Base-by-base conservation (phyloP, 2,329 filamentous ascomycete species). In the Fusarium longipes region DNA sequence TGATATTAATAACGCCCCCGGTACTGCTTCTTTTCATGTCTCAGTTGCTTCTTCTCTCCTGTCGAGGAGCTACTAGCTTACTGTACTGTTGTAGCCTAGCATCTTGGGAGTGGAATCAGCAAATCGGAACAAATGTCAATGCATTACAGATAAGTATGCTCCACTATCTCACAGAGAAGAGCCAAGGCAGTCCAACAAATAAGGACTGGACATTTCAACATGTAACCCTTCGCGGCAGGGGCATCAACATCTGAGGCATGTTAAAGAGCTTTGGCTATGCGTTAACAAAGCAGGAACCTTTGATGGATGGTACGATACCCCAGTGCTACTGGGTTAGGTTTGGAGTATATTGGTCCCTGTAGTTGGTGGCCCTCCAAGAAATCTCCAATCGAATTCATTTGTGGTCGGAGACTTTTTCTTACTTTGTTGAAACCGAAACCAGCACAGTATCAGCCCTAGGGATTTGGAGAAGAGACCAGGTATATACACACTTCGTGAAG, bases 121-220 rank as follows among this genome's bases (percentile, higher is more conserved):
- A 57, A 57, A 63, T 63, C 36, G 58, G 58, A 56, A 42, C 55
- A 59, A 49, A 49, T 52, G 33, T 50, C 50, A 61, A 65, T 65
- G 61, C 58, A 54, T 55, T 65, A 53, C 39, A 53, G 43, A 58
- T 52, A n/a, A n/a, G n/a, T n/a, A 36, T 49, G 32, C 57, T 69
- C 71, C 71, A 74, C 71, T 54, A 43, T 58, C 45, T 44, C 58
- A 55, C 55, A 69, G 56, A 58, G 54, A 17, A 45, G 44, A 65
- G 45, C 53, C 57, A 53, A 63, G 67, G 51, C 44, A 43, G 47
- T 62, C 43, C 60, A 49, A 63, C 59, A 63, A 71, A 72, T 63
- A 42, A 50, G 57, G 58, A 47, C 50, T 57, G 50, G 57, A 36
- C 57, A 55, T n/a, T 58, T 50, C 48, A 47, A 38, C 49, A 53